Conservation (phyloP, 306 rosid genomes). For the Medicago truncatula region MtrunA17r5.0-ANR NC_053043.1:46660501-46661000, state of each 20-base stretch:
- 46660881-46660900: constrained; percentile 52
- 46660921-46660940: constrained; percentile 32
- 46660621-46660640: constrained; percentile 17
- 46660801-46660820: constrained; percentile 90
- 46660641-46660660: no score
- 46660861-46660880: constrained; percentile 69
- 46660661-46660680: no score
- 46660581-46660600: constrained; percentile 2
- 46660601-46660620: constrained; percentile 12
- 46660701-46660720: not conserved
- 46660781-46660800: constrained; percentile 48
- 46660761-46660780: constrained; percentile 3
- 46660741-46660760: constrained; percentile 2
- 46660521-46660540: not conserved
- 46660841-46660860: constrained; percentile 59
- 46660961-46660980: constrained; percentile 24
- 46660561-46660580: constrained; percentile 16
- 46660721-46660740: constrained; percentile 22
- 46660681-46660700: not conserved
- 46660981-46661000: constrained; percentile 26
- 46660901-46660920: constrained; percentile 60
- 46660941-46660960: constrained; percentile 8
- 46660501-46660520: constrained; percentile 9
- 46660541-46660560: not conserved
- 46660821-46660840: constrained; percentile 64